Evolutionary conservation across 1,139 yeast species (phyloP), one percentile per base, ranked within the genome.

Genomic region (Geotrichum aggregatum): DNA sequence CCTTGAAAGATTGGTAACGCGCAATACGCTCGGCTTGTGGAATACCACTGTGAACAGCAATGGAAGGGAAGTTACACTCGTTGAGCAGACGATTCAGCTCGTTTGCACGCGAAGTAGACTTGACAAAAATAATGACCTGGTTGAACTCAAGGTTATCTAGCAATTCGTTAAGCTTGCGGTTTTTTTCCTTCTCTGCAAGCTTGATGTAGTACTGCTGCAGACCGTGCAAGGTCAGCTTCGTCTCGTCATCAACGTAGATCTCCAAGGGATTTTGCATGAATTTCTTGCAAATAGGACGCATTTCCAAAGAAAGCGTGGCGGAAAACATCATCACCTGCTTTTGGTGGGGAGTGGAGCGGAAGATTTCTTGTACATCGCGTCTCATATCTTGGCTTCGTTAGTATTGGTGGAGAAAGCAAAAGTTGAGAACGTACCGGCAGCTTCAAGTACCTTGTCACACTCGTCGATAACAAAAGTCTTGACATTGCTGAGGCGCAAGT

Each of bases 291-390:
- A 92, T 83, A 57, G 97, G 97, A 73, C 96, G 87, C 66, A 92
- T 89, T 67, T 92, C 98, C 70, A 82, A 87, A 46, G 96, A 83
- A 65, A 92, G 79, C 54, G 98, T 92, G 61, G 98, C 98, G 55
- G 96, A 87, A 73, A 92, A 92, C 97, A 92, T 92, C 98, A 92
- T 91, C 56, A 92, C 98, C 77, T 92, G 98, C 76, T 92, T 92
- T 71, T 92, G 96, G 74, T 87, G 95, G 60, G 98, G 98, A 52
- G 98, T 92, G 57, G 88, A 87, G 72, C 97, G 85, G 83, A 92
- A 92, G 61, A 92, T 87, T 70, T 91, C 98, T 76, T 92, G 98
- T 55, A 92, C 97, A 68, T 92, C 98, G 72, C 96, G 85, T 78
- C 98, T 86, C 98, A 92, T 92, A 66, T 86, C 95, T 65, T 87